Conservation (phyloP, 1,284 basidiomycete species). For the Ustilago cynodontis region DNA sequence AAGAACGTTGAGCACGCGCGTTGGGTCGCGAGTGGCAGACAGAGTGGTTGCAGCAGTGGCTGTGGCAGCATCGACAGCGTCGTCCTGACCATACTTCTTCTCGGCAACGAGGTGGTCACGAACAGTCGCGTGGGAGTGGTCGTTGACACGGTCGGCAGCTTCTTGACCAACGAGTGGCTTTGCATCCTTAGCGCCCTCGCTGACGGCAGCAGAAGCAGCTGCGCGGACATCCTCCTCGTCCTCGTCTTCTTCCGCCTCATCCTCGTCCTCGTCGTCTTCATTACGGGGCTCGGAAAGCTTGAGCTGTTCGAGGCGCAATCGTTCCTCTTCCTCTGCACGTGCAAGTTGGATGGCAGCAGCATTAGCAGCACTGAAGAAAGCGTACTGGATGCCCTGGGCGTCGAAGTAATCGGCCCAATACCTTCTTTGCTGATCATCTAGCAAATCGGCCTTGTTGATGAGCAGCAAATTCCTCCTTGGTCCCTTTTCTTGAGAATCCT, state of each 20-base stretch:
- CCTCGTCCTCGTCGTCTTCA: conserved; percentile 52
- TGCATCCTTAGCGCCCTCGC: conserved; percentile 40
- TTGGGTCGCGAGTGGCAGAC: conserved; percentile 75
- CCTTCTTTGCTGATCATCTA: conserved; percentile 84
- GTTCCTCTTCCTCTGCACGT: conserved; percentile 72
- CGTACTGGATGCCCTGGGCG: conserved; percentile 81
- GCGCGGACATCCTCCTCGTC: conserved; percentile 65
- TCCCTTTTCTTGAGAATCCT: conserved; percentile 76
- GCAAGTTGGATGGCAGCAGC: conserved; percentile 81
- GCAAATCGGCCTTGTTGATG: conserved; percentile 95
- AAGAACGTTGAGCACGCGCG: conserved; percentile 84
- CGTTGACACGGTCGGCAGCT: conserved; percentile 35
- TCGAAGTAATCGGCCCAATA: conserved; percentile 96
- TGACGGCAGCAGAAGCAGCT: conserved; percentile 41
- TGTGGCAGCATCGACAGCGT: conserved; percentile 59
- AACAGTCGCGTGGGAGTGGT: conserved; percentile 33
- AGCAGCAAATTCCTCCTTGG: conserved; percentile 84
- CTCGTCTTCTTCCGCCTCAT: conserved; percentile 62
- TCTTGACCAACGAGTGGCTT: conserved; percentile 54
- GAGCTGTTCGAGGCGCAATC: conserved; percentile 69
- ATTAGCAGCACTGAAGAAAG: conserved; percentile 95
- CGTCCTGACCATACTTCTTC: conserved; percentile 31
- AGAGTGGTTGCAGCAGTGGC: conserved; percentile 64
- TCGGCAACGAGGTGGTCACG: conserved; percentile 40
- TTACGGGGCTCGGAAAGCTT: conserved; percentile 66